These are phyloP conservation scores for Starmerella gropengiesseri DNA, from an alignment of 805 yeast species.

Conservation along the genomic window DNA sequence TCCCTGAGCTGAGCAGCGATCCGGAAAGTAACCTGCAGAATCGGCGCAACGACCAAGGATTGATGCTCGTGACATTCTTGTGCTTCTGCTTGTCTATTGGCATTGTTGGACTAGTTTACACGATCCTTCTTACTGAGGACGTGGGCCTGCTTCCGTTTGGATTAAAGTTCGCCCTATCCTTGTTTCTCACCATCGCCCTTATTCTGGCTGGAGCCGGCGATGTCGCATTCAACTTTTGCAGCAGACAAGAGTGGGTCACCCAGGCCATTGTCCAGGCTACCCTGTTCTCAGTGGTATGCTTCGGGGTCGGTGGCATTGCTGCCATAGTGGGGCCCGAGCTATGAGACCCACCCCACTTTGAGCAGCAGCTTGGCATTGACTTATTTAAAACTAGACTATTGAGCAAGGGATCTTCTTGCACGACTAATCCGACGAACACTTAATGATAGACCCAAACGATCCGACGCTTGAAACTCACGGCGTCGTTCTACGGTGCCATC, in stretches of 20 bases:
- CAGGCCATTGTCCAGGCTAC: conserved; percentile 36
- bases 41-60: conserved; percentile 33
- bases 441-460: no score
- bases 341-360: not conserved
- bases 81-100: conserved; percentile 32
- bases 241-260: conserved; percentile 35
- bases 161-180: conserved; percentile 20
- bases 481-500: no score
- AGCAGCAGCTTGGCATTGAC: no score
- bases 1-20: not conserved
- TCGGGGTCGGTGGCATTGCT: conserved; percentile 38
- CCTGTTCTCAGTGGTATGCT: conserved; percentile 33
- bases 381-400: no score
- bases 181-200: conserved; percentile 34
- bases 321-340: conserved; percentile 7
- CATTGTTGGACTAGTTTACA: conserved; percentile 33
- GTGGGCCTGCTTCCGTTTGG: conserved; percentile 24
- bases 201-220: conserved; percentile 36
- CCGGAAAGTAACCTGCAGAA: not conserved
- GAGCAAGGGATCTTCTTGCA: no score
- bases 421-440: no score
- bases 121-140: conserved; percentile 34
- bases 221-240: conserved; percentile 37
- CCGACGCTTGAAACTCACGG: no score
- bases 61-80: conserved; percentile 37